phyloP scores from a whole-genome alignment of 805 yeast genomes.

The Metschnikowia santaceciliae region DNA sequence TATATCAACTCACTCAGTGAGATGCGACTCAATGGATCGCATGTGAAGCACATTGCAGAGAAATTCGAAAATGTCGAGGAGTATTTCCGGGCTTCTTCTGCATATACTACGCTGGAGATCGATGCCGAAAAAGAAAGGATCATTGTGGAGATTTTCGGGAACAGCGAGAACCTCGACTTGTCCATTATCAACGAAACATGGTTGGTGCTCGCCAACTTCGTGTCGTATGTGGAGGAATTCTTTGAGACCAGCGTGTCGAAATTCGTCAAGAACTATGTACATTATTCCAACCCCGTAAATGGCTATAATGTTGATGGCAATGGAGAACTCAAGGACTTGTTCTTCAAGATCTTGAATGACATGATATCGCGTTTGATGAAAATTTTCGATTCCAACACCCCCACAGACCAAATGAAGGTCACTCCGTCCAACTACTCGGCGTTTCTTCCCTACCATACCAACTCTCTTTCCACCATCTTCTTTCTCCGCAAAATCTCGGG shows the following conservation, averaged over 20 bases:
- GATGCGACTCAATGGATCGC: constrained; percentile 32
- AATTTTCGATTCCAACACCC: constrained; percentile 26
- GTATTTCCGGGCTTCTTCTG: constrained; percentile 28
- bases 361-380: constrained; percentile 24
- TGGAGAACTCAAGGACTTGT: constrained; percentile 25
- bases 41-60: constrained; percentile 35
- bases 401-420: constrained; percentile 32
- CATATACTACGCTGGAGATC: constrained; percentile 21
- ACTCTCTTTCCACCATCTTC: constrained; percentile 38
- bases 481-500: constrained; percentile 29
- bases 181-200: constrained; percentile 42
- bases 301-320: constrained; percentile 28
- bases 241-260: constrained; percentile 28
- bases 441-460: constrained; percentile 38
- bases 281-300: constrained; percentile 23
- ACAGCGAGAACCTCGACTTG: constrained; percentile 38
- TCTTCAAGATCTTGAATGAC: constrained; percentile 24
- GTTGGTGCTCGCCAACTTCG: constrained; percentile 37
- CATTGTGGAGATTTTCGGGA: constrained; percentile 31
- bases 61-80: constrained; percentile 37
- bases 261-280: constrained; percentile 36
- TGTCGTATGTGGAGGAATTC: constrained; percentile 30
- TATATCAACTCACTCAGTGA: constrained; percentile 32
- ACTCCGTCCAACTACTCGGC: constrained; percentile 32
- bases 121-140: constrained; percentile 25